phyloP scores from a whole-genome alignment of 768 basidiomycete genomes.

The Boletus reticulatus region DNA sequence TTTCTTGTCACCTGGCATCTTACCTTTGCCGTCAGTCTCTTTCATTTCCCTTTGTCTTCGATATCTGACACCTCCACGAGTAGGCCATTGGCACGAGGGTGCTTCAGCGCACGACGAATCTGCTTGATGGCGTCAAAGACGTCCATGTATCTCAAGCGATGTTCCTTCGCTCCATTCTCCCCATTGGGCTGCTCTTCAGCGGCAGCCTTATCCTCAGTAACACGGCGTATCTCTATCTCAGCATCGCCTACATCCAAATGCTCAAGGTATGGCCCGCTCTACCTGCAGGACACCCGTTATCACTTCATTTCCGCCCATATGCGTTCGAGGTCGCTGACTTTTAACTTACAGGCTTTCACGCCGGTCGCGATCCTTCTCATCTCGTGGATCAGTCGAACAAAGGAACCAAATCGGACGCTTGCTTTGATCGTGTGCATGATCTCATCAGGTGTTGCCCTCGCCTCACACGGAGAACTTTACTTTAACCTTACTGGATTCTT shows the following conservation, averaged over 20 bases:
- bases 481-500: slow-evolving; percentile 89
- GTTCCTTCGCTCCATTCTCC: slow-evolving; percentile 84
- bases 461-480: slow-evolving; percentile 83
- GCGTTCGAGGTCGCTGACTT: neutral
- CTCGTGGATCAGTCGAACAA: slow-evolving; percentile 86
- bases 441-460: slow-evolving; percentile 83
- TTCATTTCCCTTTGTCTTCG: neutral
- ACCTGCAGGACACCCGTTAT: neutral
- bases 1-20: slow-evolving; percentile 91
- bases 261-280: slow-evolving; percentile 59
- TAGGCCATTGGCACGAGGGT: slow-evolving; percentile 84
- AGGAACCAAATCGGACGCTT: slow-evolving; percentile 82
- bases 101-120: slow-evolving; percentile 74
- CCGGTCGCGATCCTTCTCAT: slow-evolving; percentile 91
- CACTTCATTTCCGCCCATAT: neutral
- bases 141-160: slow-evolving; percentile 75
- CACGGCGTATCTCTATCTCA: slow-evolving; percentile 88
- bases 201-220: slow-evolving; percentile 90
- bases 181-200: slow-evolving; percentile 92
- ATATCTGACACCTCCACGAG: neutral
- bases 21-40: slow-evolving; percentile 54
- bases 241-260: slow-evolving; percentile 96
- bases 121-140: slow-evolving; percentile 78
- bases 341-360: slow-evolving; percentile 67
- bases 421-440: slow-evolving; percentile 87